Evolutionary conservation across 2,329 filamentous ascomycete species (phyloP).

Genomic region (Capronia coronata): DNA sequence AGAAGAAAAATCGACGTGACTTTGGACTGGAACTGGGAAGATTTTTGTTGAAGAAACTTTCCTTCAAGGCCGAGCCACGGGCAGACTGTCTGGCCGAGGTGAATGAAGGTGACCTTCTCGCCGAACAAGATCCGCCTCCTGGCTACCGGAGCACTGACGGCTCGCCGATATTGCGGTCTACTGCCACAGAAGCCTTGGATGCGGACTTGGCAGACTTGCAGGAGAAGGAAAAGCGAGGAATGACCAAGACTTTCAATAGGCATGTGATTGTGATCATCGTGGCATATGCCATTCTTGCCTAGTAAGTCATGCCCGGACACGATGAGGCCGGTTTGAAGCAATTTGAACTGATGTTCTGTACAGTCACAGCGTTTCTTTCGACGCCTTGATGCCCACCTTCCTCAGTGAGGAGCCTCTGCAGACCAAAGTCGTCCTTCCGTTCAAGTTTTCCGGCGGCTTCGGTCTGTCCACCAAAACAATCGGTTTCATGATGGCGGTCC

Average conservation of each 20-base stretch:
- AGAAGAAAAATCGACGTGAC: conserved; percentile 71
- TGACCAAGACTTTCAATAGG: conserved; percentile 65
- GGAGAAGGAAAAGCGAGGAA: conserved; percentile 38
- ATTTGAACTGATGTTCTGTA: conserved; percentile 28
- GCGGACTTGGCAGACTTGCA: conserved; percentile 39
- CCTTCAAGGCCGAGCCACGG: neutral
- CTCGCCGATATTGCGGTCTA: conserved; percentile 45
- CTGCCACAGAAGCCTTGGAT: conserved; percentile 32
- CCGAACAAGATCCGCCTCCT: conserved; percentile 58
- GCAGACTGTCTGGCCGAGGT: neutral
- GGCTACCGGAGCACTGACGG: conserved; percentile 58
- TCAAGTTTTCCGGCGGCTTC: conserved; percentile 85
- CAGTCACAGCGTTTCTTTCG: conserved; percentile 94
- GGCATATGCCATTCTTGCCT: conserved; percentile 76
- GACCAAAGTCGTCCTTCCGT: conserved; percentile 58
- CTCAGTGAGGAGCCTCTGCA: conserved; percentile 56
- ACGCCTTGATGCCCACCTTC: conserved; percentile 87
- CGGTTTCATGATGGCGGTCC: conserved; percentile 78
- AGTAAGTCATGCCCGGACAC: conserved; percentile 54
- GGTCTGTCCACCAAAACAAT: conserved; percentile 75
- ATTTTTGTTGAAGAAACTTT: conserved; percentile 49
- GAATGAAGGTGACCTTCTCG: conserved; percentile 16
- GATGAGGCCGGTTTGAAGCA: conserved; percentile 17
- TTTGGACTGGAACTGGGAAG: conserved; percentile 68
- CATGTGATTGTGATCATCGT: conserved; percentile 59